A percentile compares a stretch with the other conserved stretches of the same genome.
These are phyloP conservation scores for Colletotrichum lentis DNA, from an alignment of 2,329 filamentous ascomycete species.

Conservation along the genomic window DNA sequence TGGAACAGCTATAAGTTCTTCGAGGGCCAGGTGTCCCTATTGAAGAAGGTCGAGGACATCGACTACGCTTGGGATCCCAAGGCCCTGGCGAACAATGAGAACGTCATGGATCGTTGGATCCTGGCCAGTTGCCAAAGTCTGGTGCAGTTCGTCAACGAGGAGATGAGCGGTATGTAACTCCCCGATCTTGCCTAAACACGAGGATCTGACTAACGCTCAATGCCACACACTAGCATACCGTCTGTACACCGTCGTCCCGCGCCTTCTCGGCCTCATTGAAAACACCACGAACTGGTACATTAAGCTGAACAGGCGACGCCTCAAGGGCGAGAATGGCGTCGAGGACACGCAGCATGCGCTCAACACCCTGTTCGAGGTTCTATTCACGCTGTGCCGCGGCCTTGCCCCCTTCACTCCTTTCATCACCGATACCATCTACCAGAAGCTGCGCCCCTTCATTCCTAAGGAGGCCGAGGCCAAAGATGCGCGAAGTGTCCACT, in stretches of 20 bases:
- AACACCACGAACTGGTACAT: conserved; percentile 99
- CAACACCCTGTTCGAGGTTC: conserved; percentile 92
- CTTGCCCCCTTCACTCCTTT: conserved; percentile 96
- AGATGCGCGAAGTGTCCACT: conserved; percentile 89
- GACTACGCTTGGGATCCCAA: conserved; percentile 82
- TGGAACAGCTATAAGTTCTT: conserved; percentile 99
- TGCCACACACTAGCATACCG: conserved; percentile 65
- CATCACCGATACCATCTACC: conserved; percentile 93
- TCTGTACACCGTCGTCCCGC: conserved; percentile 89
- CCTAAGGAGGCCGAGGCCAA: conserved; percentile 72
- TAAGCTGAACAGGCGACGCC: conserved; percentile 86
- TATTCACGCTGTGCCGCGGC: conserved; percentile 86
- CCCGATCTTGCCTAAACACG: no score
- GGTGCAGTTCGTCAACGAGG: conserved; percentile 88
- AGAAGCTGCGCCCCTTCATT: conserved; percentile 81
- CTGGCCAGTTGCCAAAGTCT: conserved; percentile 91
- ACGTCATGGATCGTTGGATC: conserved; percentile 97
- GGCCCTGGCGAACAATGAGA: conserved; percentile 78
- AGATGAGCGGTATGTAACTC: conserved; percentile 78
- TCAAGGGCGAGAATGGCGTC: conserved; percentile 88
- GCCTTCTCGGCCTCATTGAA: conserved; percentile 83
- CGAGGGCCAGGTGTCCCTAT: conserved; percentile 81
- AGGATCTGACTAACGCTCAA: background rate
- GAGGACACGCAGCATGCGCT: conserved; percentile 89
- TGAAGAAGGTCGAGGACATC: conserved; percentile 84